A percentile compares a stretch with the other conserved stretches of the same genome.
Conservation (phyloP, 139 green algal genomes). For the Ettlia oleoabundans region DNA sequence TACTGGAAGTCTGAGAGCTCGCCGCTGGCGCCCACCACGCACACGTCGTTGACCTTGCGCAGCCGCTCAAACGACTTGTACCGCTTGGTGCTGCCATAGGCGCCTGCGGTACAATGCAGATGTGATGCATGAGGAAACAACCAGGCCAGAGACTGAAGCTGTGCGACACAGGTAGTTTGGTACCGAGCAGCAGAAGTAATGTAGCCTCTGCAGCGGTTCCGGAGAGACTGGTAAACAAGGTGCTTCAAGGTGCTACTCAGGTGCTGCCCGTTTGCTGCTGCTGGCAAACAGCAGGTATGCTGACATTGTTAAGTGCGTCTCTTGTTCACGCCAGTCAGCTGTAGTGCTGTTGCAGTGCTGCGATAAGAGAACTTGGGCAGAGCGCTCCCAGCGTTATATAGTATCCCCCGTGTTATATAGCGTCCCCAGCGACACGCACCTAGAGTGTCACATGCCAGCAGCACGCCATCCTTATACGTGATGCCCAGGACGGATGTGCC, state of each 20-base stretch:
- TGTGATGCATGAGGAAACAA: background rate
- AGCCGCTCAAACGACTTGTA: slow-evolving; percentile 96
- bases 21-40: slow-evolving; percentile 84
- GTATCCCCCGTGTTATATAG: background rate
- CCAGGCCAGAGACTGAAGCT: background rate
- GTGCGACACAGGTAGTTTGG: background rate
- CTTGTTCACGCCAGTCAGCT: no score
- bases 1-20: slow-evolving; percentile 97
- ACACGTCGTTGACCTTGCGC: slow-evolving; percentile 73
- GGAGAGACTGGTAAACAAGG: no score
- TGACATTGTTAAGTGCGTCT: no score
- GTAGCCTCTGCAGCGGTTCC: no score
- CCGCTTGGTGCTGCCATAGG: slow-evolving; percentile 97
- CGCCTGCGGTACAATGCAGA: slow-evolving; percentile 55
- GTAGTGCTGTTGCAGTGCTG: no score
- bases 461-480: slow-evolving; percentile 95
- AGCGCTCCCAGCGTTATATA: no score
- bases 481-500: slow-evolving; percentile 94
- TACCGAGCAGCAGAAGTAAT: background rate
- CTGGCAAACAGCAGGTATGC: no score
- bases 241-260: no score
- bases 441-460: slow-evolving; percentile 94
- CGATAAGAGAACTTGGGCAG: no score
- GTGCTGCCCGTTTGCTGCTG: no score
- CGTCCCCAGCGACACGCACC: slow-evolving; percentile 49